phyloP scores from a whole-genome alignment of 805 yeast species.

The Wickerhamomyces hampshirensis region DNA sequence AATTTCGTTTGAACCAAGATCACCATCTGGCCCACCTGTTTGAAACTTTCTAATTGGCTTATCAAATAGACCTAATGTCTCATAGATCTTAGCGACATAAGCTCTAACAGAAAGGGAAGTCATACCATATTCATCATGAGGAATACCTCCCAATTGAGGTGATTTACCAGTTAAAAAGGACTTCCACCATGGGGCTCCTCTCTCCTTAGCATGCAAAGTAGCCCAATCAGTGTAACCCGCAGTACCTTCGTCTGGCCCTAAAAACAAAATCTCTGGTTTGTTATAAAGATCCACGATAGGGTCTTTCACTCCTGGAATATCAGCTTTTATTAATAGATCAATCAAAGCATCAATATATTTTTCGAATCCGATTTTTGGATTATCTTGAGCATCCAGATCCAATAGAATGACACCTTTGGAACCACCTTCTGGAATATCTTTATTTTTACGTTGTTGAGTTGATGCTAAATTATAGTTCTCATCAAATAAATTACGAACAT shows the following conservation, averaged over 20 bases:
- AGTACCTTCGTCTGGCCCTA: constrained; percentile 99
- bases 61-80: constrained; percentile 60
- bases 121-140: constrained; percentile 98
- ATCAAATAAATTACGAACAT: constrained; percentile 85
- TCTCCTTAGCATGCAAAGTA: constrained; percentile 80
- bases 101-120: constrained; percentile 92
- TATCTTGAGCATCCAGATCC: constrained; percentile 64
- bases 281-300: constrained; percentile 79
- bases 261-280: constrained; percentile 83
- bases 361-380: constrained; percentile 80
- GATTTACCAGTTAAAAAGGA: constrained; percentile 96
- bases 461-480: constrained; percentile 94
- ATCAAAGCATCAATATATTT: constrained; percentile 90
- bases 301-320: constrained; percentile 27
- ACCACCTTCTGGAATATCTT: constrained; percentile 99
- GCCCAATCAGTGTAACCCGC: constrained; percentile 98
- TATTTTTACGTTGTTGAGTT: constrained; percentile 94
- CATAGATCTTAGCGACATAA: constrained; percentile 82
- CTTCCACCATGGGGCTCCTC: constrained; percentile 98
- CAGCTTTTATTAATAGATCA: constrained; percentile 77
- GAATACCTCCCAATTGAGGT: constrained; percentile 91
- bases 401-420: constrained; percentile 94
- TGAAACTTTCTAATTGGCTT: constrained; percentile 72
- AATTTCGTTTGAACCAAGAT: constrained; percentile 93
- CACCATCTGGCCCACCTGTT: constrained; percentile 99